phyloP scores from a whole-genome alignment of 176 grass and related monocot genomes.

The Stipa capillata region DNA sequence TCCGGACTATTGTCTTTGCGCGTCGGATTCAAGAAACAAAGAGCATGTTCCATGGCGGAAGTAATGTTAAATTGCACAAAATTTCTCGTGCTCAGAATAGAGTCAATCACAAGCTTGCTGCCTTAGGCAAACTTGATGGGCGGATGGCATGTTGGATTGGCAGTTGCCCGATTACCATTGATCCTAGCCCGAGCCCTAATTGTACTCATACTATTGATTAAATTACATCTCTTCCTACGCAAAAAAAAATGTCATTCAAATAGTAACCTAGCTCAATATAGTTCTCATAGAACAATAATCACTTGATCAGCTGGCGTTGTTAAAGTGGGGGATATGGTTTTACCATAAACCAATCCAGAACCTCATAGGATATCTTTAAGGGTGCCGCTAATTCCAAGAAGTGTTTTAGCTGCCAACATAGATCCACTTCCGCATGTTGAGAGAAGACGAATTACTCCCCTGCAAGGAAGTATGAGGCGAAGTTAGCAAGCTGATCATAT shows the following conservation, averaged over 20 bases:
- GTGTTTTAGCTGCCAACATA: slow-evolving; percentile 67
- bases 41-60: too few species aligned
- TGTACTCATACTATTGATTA: too few species aligned
- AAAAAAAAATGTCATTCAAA: background rate
- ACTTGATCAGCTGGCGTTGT: slow-evolving; percentile 78
- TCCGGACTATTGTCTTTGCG: too few species aligned
- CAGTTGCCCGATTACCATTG: too few species aligned
- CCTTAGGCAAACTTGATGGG: too few species aligned
- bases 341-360: slow-evolving; percentile 58
- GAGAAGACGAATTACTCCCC: slow-evolving; percentile 75
- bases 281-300: background rate
- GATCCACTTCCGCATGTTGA: slow-evolving; percentile 80
- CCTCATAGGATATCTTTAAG: slow-evolving; percentile 84
- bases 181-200: too few species aligned
- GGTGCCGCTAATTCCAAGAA: slow-evolving; percentile 78
- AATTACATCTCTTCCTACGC: too few species aligned
- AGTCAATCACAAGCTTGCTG: too few species aligned
- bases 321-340: slow-evolving; percentile 56
- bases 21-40: too few species aligned
- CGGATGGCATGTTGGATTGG: too few species aligned
- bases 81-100: too few species aligned
- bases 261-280: background rate
- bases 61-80: too few species aligned
- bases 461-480: slow-evolving; percentile 25
- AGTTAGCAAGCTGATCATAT: background rate